phyloP scores from a whole-genome alignment of 306 rosid genomes.

The Crotalaria pallida region DNA sequence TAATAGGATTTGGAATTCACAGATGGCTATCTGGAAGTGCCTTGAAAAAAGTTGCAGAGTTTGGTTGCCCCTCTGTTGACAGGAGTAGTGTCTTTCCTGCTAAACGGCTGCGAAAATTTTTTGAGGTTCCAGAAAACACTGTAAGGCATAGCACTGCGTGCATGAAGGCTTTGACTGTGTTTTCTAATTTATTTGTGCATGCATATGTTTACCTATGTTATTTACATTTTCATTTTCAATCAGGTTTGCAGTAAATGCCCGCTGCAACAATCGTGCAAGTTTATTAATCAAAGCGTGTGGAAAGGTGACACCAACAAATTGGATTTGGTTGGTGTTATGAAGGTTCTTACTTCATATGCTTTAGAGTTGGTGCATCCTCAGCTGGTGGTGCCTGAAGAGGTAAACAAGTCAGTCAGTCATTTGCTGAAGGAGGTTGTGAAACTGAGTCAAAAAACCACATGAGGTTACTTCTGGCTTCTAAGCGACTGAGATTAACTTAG shows the following conservation, averaged over 20 bases:
- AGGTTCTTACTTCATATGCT: constrained; percentile 47
- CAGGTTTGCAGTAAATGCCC: constrained; percentile 40
- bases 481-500: constrained; percentile 9
- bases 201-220: background rate
- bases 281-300: constrained; percentile 58
- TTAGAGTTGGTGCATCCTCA: constrained; percentile 39
- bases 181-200: background rate
- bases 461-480: background rate
- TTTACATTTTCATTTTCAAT: constrained; percentile 1
- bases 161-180: background rate
- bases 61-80: constrained; percentile 62
- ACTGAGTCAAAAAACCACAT: constrained; percentile 41
- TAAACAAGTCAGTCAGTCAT: constrained; percentile 41
- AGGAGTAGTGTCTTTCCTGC: constrained; percentile 41
- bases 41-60: constrained; percentile 52
- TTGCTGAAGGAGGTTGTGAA: constrained; percentile 59
- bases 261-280: constrained; percentile 29
- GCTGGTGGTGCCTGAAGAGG: constrained; percentile 45
- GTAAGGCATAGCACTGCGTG: constrained; percentile 33
- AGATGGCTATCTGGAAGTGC: constrained; percentile 85
- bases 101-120: constrained; percentile 58
- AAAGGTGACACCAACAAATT: constrained; percentile 30
- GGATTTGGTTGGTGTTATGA: constrained; percentile 36
- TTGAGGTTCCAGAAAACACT: constrained; percentile 53
- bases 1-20: constrained; percentile 27